Base-by-base conservation (phyloP, 1,284 basidiomycete genomes). In the Thecaphora thlaspeos region DNA sequence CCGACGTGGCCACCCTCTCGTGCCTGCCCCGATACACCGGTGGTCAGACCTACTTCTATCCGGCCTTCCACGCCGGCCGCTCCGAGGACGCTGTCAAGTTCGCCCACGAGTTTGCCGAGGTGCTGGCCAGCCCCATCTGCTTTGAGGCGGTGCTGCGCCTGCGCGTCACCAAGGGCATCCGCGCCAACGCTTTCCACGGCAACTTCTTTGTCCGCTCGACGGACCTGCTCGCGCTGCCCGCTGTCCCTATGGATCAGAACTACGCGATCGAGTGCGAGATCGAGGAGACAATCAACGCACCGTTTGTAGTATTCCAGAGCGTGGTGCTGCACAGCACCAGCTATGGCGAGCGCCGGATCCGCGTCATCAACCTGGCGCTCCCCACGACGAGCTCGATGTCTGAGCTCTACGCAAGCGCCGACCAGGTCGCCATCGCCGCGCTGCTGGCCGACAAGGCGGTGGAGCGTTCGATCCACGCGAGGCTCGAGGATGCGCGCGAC, bases 191-290 rank as follows among this genome's bases (percentile, higher is more conserved):
- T 1, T 99, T 96, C 88, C 92, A 98, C 74, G 95, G 95, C 68
- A 98, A 98, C 83, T 98, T 98, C 82, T 98, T 99, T 79, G 92
- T 97, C 48, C 88, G 95, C 46, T 96, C 93, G 12, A 97, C 94
- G 30, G 95, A 99, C 81, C 83, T 98, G 32, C 84, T 98, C 30
- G 92, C 94, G 3, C 88, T 98, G 83, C 94, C 95, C 2, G 88
- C 92, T 17, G 94, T 98, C 17, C 92, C 95, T 11, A 86, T 90
- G 70, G 93, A 99, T 76, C 91, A 96, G 79, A 93, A 89, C 44
- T 99, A 99, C 77, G 88, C 88, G 15, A 95, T 98, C 75, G 95
- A 99, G 80, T 83, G 97, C 23, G 90, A 96, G 79, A 90, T 99
- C 65, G 95, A 99, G 79, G 95, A 99, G 79, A 90, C 89, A 41